Evolutionary conservation across 805 yeast genomes (phyloP).

Genomic region (Sungouiella thailandica): DNA sequence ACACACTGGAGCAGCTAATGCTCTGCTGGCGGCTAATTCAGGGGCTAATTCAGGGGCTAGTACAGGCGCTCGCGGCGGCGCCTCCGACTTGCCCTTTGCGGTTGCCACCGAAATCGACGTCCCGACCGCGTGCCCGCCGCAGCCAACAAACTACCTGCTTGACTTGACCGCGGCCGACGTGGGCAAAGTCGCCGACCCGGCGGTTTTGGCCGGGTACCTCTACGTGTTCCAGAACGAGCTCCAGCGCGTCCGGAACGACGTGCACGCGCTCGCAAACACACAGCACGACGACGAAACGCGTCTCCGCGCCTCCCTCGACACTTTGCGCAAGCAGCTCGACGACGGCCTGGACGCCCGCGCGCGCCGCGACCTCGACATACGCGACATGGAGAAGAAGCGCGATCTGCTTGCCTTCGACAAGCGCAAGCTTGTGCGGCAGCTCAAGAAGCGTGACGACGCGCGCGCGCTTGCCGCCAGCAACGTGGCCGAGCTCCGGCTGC

Average conservation of each 20-base stretch:
- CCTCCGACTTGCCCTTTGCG: background rate
- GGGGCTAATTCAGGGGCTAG: background rate
- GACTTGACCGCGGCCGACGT: conserved; percentile 2
- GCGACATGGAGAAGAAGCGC: conserved; percentile 25
- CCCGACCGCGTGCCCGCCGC: background rate
- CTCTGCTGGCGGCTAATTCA: too few relatives aligned
- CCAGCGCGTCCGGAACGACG: conserved; percentile 4
- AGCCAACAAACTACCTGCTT: background rate
- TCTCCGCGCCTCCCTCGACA: conserved; percentile 4
- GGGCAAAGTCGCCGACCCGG: conserved; percentile 1
- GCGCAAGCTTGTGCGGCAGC: conserved; percentile 23
- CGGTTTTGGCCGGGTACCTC: conserved; percentile 3
- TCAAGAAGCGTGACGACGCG: conserved; percentile 11
- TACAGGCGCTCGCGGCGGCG: background rate
- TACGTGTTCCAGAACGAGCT: conserved; percentile 8
- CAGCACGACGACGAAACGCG: conserved; percentile 9
- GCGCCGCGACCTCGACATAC: conserved; percentile 27
- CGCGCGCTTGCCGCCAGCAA: conserved; percentile 7
- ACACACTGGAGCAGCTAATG: conserved; percentile 16
- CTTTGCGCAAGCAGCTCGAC: conserved; percentile 33
- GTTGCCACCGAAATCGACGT: background rate
- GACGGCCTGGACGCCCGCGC: conserved; percentile 27
- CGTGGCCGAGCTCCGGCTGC: conserved; percentile 10
- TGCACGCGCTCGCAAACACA: background rate
- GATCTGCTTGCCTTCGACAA: conserved; percentile 30